Conservation (phyloP, 495 filamentous ascomycete species). For the Neurospora sp. region DNA sequence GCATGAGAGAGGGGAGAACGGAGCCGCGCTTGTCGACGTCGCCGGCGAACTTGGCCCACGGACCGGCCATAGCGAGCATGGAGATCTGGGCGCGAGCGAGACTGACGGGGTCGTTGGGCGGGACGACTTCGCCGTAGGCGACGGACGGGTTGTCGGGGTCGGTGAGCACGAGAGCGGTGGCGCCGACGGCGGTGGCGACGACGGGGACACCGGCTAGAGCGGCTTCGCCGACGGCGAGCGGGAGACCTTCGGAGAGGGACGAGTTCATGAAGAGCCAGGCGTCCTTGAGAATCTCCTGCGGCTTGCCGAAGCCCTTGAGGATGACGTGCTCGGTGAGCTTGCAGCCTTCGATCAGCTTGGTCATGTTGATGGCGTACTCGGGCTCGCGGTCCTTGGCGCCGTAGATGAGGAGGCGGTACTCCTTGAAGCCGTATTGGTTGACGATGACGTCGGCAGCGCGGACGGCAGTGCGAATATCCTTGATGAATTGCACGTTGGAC, state of each 20-base stretch:
- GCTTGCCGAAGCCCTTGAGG: conserved; percentile 47
- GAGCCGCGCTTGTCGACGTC: conserved; percentile 11
- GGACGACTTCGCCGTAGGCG: conserved; percentile 51
- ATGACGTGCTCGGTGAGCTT: conserved; percentile 43
- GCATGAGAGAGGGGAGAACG: conserved; percentile 35
- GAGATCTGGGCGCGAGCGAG: conserved; percentile 54
- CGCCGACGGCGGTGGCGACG: conserved; percentile 56
- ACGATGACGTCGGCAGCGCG: conserved; percentile 56
- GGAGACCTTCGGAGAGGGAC: conserved; percentile 55
- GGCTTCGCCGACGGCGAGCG: conserved; percentile 55
- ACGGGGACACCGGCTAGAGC: conserved; percentile 55
- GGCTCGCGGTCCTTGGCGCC: conserved; percentile 54
- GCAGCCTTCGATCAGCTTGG: conserved; percentile 52
- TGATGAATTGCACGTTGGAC: conserved; percentile 58
- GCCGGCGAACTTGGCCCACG: conserved; percentile 37
- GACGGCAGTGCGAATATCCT: conserved; percentile 56
- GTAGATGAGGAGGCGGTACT: conserved; percentile 54
- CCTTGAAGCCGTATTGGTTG: conserved; percentile 53
- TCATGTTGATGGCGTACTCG: conserved; percentile 50
- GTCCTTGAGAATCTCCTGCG: conserved; percentile 47
- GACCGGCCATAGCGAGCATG: conserved; percentile 48
- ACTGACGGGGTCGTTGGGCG: conserved; percentile 50
- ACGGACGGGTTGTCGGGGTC: conserved; percentile 44
- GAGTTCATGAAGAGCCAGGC: conserved; percentile 62
- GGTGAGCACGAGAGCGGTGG: conserved; percentile 52